Conservation (phyloP, 192 early-diverging fungal genomes). For the Backusella sp. region DNA sequence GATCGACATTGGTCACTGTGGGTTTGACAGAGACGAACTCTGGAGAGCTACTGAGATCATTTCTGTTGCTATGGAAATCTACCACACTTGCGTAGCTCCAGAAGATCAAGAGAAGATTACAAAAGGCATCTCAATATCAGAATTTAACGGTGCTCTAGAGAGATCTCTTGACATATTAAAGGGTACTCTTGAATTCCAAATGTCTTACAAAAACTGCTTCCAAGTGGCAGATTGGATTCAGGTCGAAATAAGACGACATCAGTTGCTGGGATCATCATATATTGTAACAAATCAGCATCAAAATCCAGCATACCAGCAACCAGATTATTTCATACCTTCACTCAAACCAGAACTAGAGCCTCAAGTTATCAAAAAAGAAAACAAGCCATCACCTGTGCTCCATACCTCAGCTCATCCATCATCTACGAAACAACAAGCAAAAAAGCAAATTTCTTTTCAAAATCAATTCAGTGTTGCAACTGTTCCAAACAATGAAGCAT, state of each 20-base stretch:
- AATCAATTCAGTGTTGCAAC: slow-evolving; percentile 23
- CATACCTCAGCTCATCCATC: not conserved
- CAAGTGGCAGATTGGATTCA: slow-evolving; percentile 35
- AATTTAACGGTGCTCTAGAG: slow-evolving; percentile 17
- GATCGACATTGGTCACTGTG: slow-evolving; percentile 19
- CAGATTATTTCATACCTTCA: not conserved
- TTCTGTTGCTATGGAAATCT: slow-evolving; percentile 22
- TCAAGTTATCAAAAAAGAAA: not conserved
- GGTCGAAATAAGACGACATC: slow-evolving; percentile 25
- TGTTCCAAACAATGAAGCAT: not conserved
- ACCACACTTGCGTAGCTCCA: slow-evolving; percentile 6
- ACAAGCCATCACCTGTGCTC: not conserved
- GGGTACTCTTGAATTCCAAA: slow-evolving; percentile 25
- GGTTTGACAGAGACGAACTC: slow-evolving; percentile 39
- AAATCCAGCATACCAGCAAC: not conserved
- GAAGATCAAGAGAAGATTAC: slow-evolving; percentile 14
- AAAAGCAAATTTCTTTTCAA: slow-evolving; percentile 21
- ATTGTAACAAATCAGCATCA: not conserved
- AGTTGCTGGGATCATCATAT: not conserved
- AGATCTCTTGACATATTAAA: slow-evolving; percentile 25
- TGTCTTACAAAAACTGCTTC: slow-evolving; percentile 20
- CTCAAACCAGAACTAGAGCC: not conserved
- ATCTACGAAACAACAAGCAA: slow-evolving; percentile 8
- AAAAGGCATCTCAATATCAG: slow-evolving; percentile 15
- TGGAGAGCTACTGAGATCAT: slow-evolving; percentile 36